phyloP scores from a whole-genome alignment of 805 yeast genomes.

The Candida hungchunana region DNA sequence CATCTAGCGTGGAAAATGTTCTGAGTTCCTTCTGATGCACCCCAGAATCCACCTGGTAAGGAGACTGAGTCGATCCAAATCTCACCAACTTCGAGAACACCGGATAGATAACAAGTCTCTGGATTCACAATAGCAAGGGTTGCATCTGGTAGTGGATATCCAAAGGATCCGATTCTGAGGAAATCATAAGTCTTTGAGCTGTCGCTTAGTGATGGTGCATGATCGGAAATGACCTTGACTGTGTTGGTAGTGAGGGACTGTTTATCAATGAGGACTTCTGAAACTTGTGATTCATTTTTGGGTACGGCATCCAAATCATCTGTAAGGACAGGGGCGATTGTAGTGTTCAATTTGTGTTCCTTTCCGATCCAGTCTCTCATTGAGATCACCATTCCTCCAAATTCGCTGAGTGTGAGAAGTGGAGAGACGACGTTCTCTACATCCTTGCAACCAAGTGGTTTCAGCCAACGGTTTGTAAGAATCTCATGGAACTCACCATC shows the following conservation, averaged over 20 bases:
- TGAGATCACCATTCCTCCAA: constrained; percentile 93
- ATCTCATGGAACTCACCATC: constrained; percentile 93
- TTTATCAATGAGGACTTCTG: constrained; percentile 69
- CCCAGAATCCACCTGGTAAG: constrained; percentile 87
- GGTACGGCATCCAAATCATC: constrained; percentile 33
- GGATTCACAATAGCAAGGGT: constrained; percentile 93
- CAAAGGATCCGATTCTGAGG: constrained; percentile 84
- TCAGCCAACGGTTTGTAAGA: constrained; percentile 82
- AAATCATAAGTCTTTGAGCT: constrained; percentile 40
- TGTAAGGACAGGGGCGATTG: constrained; percentile 33
- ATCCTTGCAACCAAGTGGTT: constrained; percentile 80
- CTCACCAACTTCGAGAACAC: constrained; percentile 84
- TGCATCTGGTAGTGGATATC: constrained; percentile 92
- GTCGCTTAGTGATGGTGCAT: constrained; percentile 46
- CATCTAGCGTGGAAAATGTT: constrained; percentile 80
- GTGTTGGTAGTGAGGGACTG: constrained; percentile 68
- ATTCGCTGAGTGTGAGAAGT: constrained; percentile 81
- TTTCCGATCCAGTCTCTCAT: constrained; percentile 87
- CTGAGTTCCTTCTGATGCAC: constrained; percentile 59
- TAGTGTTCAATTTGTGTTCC: constrained; percentile 56
- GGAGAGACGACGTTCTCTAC: constrained; percentile 83
- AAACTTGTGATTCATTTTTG: constrained; percentile 31
- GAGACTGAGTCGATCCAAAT: constrained; percentile 97
- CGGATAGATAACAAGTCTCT: constrained; percentile 72
- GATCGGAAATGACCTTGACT: constrained; percentile 60